A percentile compares a stretch with the other conserved stretches of the same genome.
Evolutionary conservation across 345 rosid species (phyloP).

Genomic region (Lumnitzera racemosa): DNA sequence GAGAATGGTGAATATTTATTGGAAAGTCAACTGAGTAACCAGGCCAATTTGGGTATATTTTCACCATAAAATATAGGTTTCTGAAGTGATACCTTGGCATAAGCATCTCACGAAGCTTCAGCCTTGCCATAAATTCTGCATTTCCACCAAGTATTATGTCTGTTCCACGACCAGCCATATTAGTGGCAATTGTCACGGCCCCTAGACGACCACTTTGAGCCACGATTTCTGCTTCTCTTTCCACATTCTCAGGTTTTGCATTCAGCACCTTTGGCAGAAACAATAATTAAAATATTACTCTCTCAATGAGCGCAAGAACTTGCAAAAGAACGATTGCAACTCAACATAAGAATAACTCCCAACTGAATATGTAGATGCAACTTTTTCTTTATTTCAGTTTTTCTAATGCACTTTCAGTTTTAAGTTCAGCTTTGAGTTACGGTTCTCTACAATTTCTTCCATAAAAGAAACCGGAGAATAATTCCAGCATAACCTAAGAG

Average conservation of each 20-base stretch:
- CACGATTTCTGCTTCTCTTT: constrained; percentile 99
- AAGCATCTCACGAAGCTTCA: constrained; percentile 94
- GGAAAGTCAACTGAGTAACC: too few species aligned
- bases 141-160: constrained; percentile 97
- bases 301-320: neutral
- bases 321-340: neutral
- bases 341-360: constrained; percentile 2
- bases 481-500: too few species aligned
- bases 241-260: constrained; percentile 99
- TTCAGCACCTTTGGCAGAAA: constrained; percentile 67
- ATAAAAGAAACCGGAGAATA: too few species aligned
- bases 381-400: too few species aligned
- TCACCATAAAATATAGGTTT: neutral
- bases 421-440: too few species aligned
- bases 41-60: too few species aligned
- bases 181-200: constrained; percentile 96
- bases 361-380: neutral
- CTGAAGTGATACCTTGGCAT: constrained; percentile 75
- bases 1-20: too few species aligned
- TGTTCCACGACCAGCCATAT: constrained; percentile 99
- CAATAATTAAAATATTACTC: neutral
- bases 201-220: constrained; percentile 98
- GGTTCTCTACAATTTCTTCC: too few species aligned
- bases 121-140: constrained; percentile 95
- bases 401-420: too few species aligned